Conservation (phyloP, 1,284 basidiomycete genomes). For the Rhodotorula sp. region DNA sequence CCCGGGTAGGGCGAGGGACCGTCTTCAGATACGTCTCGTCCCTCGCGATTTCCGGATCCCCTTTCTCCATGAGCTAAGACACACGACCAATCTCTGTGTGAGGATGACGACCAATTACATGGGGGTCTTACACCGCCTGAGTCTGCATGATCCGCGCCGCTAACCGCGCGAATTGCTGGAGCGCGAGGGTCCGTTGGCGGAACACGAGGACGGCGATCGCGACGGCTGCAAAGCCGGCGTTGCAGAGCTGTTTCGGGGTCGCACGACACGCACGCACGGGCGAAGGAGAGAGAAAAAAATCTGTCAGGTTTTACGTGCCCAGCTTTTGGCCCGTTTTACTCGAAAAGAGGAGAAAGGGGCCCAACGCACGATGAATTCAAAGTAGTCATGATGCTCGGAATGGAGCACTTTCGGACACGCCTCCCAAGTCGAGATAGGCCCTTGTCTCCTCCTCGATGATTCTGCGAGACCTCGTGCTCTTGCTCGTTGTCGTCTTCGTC, state of each 20-base stretch:
- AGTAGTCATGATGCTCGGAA: conserved; percentile 31
- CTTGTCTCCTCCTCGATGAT: neutral
- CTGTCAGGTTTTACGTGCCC: no score
- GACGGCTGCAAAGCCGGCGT: conserved; percentile 28
- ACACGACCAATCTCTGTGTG: no score
- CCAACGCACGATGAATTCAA: conserved; percentile 34
- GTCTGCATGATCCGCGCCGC: conserved; percentile 39
- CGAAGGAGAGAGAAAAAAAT: neutral
- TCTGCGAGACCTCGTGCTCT: neutral
- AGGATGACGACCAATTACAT: no score
- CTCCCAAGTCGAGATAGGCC: conserved; percentile 27
- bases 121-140: conserved; percentile 2
- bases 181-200: conserved; percentile 32
- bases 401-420: conserved; percentile 31
- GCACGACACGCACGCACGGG: neutral
- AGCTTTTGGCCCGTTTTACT: no score
- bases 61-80: no score
- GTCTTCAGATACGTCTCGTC: no score
- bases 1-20: no score
- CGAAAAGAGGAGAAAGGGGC: no score
- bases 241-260: conserved; percentile 27
- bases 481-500: neutral
- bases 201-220: conserved; percentile 18
- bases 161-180: conserved; percentile 29
- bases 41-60: no score